Conservation (phyloP, 1,284 basidiomycete genomes). For the Grifola frondosa region DNA sequence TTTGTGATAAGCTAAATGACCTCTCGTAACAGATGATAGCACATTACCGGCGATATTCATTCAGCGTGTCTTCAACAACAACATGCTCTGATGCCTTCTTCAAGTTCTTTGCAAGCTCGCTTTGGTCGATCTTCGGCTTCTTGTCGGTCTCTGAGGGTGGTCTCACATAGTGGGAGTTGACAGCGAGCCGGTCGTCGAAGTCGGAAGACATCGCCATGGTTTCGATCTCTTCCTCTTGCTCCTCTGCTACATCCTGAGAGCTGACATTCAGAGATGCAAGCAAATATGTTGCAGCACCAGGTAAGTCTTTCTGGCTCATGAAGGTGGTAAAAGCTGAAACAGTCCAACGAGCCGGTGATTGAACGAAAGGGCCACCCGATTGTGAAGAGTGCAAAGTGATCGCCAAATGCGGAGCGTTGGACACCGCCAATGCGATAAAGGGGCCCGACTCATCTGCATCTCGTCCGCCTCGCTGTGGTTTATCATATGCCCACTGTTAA, state of each 20-base stretch:
- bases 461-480: no score
- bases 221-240: conserved; percentile 18
- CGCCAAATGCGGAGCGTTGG: no score
- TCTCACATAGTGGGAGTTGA: not conserved
- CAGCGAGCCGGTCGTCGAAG: not conserved
- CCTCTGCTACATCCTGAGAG: conserved; percentile 8
- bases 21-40: not conserved
- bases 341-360: no score
- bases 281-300: not conserved
- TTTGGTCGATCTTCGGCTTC: not conserved
- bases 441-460: no score
- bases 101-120: conserved; percentile 3
- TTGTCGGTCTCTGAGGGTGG: not conserved
- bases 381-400: no score
- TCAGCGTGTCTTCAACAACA: conserved; percentile 10
- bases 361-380: no score
- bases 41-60: conserved; percentile 16
- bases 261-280: conserved; percentile 5
- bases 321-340: no score
- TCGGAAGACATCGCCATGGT: conserved; percentile 6
- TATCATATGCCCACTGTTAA: no score
- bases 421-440: no score
- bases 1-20: not conserved
- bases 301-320: not conserved
- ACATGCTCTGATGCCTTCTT: conserved; percentile 14